These are phyloP conservation scores for Chrysochromulina parva DNA, from an alignment of 78 protist species.

Conservation along the genomic window DNA sequence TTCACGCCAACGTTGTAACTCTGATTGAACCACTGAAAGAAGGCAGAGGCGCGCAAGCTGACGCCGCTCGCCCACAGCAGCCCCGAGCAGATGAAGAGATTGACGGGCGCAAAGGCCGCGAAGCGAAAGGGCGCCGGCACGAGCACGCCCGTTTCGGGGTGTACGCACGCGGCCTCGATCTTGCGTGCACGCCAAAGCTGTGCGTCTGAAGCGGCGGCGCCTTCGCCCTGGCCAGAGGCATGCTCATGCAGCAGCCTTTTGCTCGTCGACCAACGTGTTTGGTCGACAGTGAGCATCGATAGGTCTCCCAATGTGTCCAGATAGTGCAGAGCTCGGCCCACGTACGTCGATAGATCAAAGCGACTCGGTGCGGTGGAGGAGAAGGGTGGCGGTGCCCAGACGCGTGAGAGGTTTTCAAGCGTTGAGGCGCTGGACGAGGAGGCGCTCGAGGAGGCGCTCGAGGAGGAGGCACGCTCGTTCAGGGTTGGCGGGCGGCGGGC, in stretches of 20 bases:
- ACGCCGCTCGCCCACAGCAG: background rate
- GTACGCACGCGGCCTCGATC: background rate
- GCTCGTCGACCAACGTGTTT: too few relatives aligned
- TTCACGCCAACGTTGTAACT: constrained; percentile 1
- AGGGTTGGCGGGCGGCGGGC: too few relatives aligned
- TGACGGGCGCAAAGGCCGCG: background rate
- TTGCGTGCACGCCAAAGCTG: constrained; percentile 4
- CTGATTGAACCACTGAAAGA: constrained; percentile 1
- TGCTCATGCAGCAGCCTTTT: background rate
- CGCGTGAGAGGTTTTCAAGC: too few relatives aligned
- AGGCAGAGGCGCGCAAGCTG: background rate
- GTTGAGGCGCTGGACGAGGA: too few relatives aligned
- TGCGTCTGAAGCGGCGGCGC: background rate
- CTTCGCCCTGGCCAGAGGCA: background rate
- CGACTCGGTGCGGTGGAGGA: background rate
- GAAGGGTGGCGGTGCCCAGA: background rate
- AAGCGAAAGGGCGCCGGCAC: background rate
- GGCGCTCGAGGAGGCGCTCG: too few relatives aligned
- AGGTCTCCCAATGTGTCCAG: background rate
- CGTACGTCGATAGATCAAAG: background rate
- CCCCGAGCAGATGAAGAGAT: constrained; percentile 5
- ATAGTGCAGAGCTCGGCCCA: background rate
- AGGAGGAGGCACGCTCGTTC: too few relatives aligned
- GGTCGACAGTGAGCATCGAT: background rate
- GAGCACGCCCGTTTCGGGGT: background rate